Percentiles rank a stretch among this genome's conserved stretches.
Evolutionary conservation across 129 eudicot genomes (phyloP).

Genomic region (Flaveria linearis): DNA sequence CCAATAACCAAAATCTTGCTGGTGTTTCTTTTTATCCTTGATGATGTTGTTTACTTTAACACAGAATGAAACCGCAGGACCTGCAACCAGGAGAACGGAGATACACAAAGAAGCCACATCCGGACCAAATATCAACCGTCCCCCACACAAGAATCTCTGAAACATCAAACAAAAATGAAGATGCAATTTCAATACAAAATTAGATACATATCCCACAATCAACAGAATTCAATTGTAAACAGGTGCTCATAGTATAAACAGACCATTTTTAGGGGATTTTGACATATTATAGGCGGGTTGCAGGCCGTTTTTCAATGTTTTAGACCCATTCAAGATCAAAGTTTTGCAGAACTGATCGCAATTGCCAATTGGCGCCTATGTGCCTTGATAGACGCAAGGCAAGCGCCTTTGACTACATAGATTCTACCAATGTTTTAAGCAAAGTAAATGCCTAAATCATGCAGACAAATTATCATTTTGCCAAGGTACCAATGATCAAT

Average conservation of each 20-base stretch:
- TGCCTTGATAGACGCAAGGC: too few species aligned
- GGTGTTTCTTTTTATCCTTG: slow-evolving; percentile 33
- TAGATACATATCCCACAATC: background rate
- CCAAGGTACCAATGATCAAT: background rate
- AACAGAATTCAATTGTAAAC: background rate
- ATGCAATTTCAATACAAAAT: slow-evolving; percentile 3
- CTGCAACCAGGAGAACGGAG: slow-evolving; percentile 59
- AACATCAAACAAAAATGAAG: slow-evolving; percentile 16
- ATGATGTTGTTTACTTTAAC: slow-evolving; percentile 42
- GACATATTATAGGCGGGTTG: too few species aligned
- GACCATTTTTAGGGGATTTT: too few species aligned
- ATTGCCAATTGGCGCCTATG: too few species aligned
- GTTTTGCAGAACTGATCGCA: too few species aligned
- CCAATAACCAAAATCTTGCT: slow-evolving; percentile 40
- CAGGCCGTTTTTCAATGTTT: too few species aligned
- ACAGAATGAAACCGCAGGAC: slow-evolving; percentile 77
- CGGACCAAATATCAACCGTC: slow-evolving; percentile 95
- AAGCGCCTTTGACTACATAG: too few species aligned
- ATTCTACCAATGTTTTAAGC: background rate
- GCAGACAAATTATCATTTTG: background rate
- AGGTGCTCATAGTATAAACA: background rate
- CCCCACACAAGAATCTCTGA: slow-evolving; percentile 86
- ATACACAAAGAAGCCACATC: slow-evolving; percentile 69
- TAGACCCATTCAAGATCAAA: too few species aligned
- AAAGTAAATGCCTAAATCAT: background rate